Evolutionary conservation across 2,329 filamentous ascomycete species (phyloP).

Genomic region (Penicillium hordei): DNA sequence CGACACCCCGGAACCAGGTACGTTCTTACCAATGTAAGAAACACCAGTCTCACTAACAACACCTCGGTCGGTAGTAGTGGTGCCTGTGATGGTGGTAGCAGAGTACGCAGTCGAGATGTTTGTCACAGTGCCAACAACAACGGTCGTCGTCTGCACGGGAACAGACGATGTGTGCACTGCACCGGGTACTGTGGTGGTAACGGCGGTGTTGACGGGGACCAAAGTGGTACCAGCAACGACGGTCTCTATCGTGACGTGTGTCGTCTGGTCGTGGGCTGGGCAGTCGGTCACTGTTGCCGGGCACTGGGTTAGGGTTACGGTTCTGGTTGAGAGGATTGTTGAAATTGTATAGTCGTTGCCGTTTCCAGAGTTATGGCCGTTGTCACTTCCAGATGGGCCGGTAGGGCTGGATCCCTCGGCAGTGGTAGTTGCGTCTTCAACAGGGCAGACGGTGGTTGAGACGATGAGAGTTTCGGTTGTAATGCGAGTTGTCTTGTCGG

Average conservation of each 20-base stretch:
- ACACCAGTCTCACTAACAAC: background rate
- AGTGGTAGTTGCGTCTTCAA: constrained; percentile 7
- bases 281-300: constrained; percentile 17
- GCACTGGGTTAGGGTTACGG: constrained; percentile 17
- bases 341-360: constrained; percentile 9
- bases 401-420: background rate
- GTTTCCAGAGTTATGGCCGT: constrained; percentile 1
- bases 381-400: background rate
- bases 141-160: background rate
- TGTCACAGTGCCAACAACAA: background rate
- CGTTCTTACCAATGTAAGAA: background rate
- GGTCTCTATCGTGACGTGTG: constrained; percentile 19
- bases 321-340: constrained; percentile 14
- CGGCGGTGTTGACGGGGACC: background rate
- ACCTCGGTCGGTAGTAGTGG: background rate
- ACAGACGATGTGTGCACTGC: background rate
- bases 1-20: background rate
- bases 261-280: constrained; percentile 17
- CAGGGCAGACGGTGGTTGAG: constrained; percentile 25
- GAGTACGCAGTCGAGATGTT: background rate
- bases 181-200: background rate
- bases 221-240: constrained; percentile 20
- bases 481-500: constrained; percentile 10
- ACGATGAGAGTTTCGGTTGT: constrained; percentile 24
- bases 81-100: background rate